Conservation (phyloP, 2,329 filamentous ascomycete species). For the Exserohilum turcica region DNA sequence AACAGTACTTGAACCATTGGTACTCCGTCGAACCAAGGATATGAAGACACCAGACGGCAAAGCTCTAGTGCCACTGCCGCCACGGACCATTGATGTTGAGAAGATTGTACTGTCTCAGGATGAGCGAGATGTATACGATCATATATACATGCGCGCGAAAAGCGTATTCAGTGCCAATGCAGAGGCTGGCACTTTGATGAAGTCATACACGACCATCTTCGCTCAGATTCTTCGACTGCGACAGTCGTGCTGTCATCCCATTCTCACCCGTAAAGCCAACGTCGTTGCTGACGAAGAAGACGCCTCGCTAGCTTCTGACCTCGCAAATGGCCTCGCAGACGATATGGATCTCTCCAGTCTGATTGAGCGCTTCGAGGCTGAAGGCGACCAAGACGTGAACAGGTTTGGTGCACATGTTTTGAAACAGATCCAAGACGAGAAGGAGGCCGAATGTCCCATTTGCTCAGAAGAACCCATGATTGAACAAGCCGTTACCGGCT, state of each 20-base stretch:
- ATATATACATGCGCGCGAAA: conserved; percentile 83
- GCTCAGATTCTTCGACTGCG: conserved; percentile 91
- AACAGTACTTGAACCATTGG: conserved; percentile 93
- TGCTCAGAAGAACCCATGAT: conserved; percentile 96
- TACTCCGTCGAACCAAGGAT: conserved; percentile 92
- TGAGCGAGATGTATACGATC: conserved; percentile 90
- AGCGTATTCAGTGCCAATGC: conserved; percentile 83
- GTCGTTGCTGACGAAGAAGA: conserved; percentile 88
- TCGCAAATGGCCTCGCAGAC: conserved; percentile 80
- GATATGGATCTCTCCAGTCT: conserved; percentile 94
- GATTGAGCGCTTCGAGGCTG: conserved; percentile 79
- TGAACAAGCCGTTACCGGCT: conserved; percentile 90
- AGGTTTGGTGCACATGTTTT: conserved; percentile 85
- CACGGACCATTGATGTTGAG: conserved; percentile 82
- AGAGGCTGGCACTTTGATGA: conserved; percentile 89
- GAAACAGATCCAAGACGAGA: conserved; percentile 87
- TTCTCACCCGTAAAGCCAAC: conserved; percentile 82
- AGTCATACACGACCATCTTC: conserved; percentile 96
- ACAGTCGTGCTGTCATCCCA: conserved; percentile 92
- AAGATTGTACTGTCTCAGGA: conserved; percentile 82
- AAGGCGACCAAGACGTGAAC: conserved; percentile 64
- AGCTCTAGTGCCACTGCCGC: conserved; percentile 79
- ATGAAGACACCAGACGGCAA: conserved; percentile 94
- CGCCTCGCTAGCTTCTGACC: conserved; percentile 76
- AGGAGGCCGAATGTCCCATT: conserved; percentile 87